These are phyloP conservation scores for Coleophoma eucalyptorum DNA, from an alignment of 2,329 filamentous ascomycete genomes.

Conservation along the genomic window DNA sequence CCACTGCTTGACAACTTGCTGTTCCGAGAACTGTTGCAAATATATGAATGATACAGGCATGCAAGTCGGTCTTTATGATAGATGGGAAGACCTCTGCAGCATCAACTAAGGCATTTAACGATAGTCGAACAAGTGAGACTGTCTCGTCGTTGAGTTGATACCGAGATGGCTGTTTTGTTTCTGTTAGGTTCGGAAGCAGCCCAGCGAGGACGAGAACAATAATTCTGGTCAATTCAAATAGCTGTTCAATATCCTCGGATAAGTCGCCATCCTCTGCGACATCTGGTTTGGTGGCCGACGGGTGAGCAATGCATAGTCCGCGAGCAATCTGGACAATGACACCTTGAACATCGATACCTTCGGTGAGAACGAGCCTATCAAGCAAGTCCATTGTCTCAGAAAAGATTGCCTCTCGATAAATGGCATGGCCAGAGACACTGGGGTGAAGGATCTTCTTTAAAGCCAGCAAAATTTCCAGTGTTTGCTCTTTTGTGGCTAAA, in stretches of 20 bases:
- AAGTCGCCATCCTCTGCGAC: slow-evolving; percentile 71
- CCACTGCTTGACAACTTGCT: slow-evolving; percentile 78
- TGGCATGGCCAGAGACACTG: slow-evolving; percentile 91
- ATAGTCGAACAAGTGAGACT: slow-evolving; percentile 71
- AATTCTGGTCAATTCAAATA: slow-evolving; percentile 94
- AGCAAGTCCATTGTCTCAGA: slow-evolving; percentile 96
- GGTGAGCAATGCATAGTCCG: slow-evolving; percentile 85
- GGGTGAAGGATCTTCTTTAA: slow-evolving; percentile 94
- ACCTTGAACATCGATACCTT: slow-evolving; percentile 81
- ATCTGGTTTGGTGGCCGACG: slow-evolving; percentile 71
- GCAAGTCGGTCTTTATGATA: slow-evolving; percentile 93
- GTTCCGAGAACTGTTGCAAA: slow-evolving; percentile 91
- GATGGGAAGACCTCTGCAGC: slow-evolving; percentile 93
- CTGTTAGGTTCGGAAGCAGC: slow-evolving; percentile 76
- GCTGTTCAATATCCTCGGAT: slow-evolving; percentile 94
- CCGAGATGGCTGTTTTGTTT: slow-evolving; percentile 55
- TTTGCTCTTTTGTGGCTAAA: slow-evolving; percentile 72
- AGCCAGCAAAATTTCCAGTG: slow-evolving; percentile 82
- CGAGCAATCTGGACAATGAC: slow-evolving; percentile 94
- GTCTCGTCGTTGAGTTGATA: slow-evolving; percentile 86
- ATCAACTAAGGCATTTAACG: slow-evolving; percentile 85
- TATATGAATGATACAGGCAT: slow-evolving; percentile 95
- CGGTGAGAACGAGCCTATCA: slow-evolving; percentile 87
- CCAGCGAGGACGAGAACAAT: slow-evolving; percentile 91
- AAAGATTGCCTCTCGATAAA: slow-evolving; percentile 94